A percentile compares a stretch with the other conserved stretches of the same genome.
These are phyloP conservation scores for Tranzscheliella williamsii DNA, from an alignment of 1,284 basidiomycete genomes.

Conservation along the genomic window DNA sequence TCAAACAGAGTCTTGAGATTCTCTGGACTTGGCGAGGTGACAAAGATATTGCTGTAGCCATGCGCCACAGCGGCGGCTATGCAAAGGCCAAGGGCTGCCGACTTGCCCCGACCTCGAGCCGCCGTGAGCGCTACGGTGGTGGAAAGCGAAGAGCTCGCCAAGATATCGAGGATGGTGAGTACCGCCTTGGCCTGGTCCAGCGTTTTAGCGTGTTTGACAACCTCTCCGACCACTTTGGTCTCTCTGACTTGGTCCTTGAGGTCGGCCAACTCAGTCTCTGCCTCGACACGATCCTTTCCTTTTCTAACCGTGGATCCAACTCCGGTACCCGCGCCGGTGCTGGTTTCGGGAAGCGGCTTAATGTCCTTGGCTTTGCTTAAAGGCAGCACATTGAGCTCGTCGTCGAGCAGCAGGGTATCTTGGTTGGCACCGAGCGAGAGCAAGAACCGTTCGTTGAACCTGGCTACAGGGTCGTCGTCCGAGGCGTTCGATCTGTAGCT, in stretches of 20 bases:
- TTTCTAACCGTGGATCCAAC: conserved; percentile 63
- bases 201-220: conserved; percentile 89
- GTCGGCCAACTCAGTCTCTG: conserved; percentile 72
- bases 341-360: conserved; percentile 68
- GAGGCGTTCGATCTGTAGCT: conserved; percentile 84
- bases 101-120: conserved; percentile 92
- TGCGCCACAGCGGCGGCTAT: conserved; percentile 91
- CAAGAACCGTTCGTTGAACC: conserved; percentile 95
- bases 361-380: conserved; percentile 97
- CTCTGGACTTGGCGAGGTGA: conserved; percentile 95
- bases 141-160: conserved; percentile 68
- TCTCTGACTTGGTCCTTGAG: conserved; percentile 80
- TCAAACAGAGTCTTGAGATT: conserved; percentile 98
- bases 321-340: conserved; percentile 31
- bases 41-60: conserved; percentile 97
- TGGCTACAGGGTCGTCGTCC: conserved; percentile 83
- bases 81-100: conserved; percentile 88
- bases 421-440: conserved; percentile 72
- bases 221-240: conserved; percentile 83
- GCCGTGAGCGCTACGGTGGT: conserved; percentile 95
- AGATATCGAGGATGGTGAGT: conserved; percentile 56
- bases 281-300: conserved; percentile 65
- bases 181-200: conserved; percentile 71
- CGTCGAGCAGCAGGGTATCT: conserved; percentile 91
- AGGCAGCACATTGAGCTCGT: conserved; percentile 96